Base-by-base conservation (phyloP, 495 filamentous ascomycete species). In the Articulospora tetracladia region DNA sequence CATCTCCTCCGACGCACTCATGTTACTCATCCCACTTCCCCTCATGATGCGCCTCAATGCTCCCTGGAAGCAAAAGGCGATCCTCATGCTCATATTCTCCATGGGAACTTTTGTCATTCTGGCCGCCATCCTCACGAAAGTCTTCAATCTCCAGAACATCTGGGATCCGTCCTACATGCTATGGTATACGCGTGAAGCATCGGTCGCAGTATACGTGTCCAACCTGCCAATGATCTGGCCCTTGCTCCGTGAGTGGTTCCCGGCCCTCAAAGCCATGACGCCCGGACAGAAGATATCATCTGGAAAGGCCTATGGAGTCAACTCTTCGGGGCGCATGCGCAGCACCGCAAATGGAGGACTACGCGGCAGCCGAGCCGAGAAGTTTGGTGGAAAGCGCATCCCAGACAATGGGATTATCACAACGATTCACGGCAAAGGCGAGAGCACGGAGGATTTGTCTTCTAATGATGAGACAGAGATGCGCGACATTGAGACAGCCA, bases 161-260 rank as follows among this genome's bases (percentile, higher is more conserved):
- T 72, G 67, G 61, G 74, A 73, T 24, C 69, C 73, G 1, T 61
- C 63, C n/a, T 82, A 79, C 64, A 75, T 77, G 65, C 65, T 76
- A 7, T 82, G 78, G 77, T 80, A 82, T 62, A 70, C 74, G 27
- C 76, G 76, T 19, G 79, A 82, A 63, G 71, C 76, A 0, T 70
- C 70, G 0, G 72, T 75, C 1, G 74, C 74, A 1, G 67, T 81
- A 17, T 77, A 76, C 59, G 77, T 81, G 8, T 68, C 76, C 41
- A 82, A 79, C 58, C 62, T 81, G 0, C 78, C 78, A 0, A 64
- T 78, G 58, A 70, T 79, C 44, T 81, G 78, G 78, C 70, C 72
- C 2, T 66, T 77, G 27, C 57, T 78, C 36, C 65, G 70, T 17
- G 62, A 64, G 13, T 64, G 57, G 57, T 57, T 64, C 53, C 62